A percentile compares a stretch with the other conserved stretches of the same genome.
Evolutionary conservation across 768 basidiomycete genomes (phyloP).

Genomic region (Leucogyrophana mollusca): DNA sequence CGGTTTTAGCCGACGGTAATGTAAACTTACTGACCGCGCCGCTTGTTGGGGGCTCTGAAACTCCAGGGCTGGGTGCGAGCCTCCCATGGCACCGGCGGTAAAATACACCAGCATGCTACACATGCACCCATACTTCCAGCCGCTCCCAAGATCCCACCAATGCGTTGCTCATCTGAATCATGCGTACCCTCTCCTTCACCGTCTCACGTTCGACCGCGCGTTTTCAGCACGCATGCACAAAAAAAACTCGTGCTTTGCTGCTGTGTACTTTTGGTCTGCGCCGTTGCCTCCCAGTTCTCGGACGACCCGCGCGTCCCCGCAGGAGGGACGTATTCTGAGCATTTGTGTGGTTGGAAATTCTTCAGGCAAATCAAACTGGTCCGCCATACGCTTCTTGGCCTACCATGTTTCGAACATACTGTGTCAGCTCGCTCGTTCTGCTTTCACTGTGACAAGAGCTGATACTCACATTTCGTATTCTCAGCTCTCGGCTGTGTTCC

Average conservation of each 20-base stretch:
- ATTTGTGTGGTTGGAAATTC: slow-evolving; percentile 53
- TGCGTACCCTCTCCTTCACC: slow-evolving; percentile 70
- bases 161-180: slow-evolving; percentile 49
- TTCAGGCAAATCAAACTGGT: slow-evolving; percentile 55
- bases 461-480: background rate
- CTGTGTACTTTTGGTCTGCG: slow-evolving; percentile 69
- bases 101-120: slow-evolving; percentile 55
- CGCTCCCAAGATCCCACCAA: too few species aligned
- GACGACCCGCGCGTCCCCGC: slow-evolving; percentile 55
- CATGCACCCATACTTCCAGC: too few species aligned
- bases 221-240: slow-evolving; percentile 49
- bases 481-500: slow-evolving; percentile 52
- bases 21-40: too few species aligned
- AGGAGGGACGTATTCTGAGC: slow-evolving; percentile 35
- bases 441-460: too few species aligned
- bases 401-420: slow-evolving; percentile 56
- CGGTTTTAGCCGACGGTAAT: too few species aligned
- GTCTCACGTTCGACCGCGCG: slow-evolving; percentile 59
- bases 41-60: too few species aligned
- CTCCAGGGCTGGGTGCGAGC: too few species aligned
- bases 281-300: slow-evolving; percentile 55
- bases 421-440: slow-evolving; percentile 42
- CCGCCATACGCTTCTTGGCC: slow-evolving; percentile 53
- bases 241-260: slow-evolving; percentile 50
- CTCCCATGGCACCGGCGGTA: slow-evolving; percentile 55